Evolutionary conservation across 192 early-diverging fungal genomes (phyloP).

Genomic region (Coemansia sp.): DNA sequence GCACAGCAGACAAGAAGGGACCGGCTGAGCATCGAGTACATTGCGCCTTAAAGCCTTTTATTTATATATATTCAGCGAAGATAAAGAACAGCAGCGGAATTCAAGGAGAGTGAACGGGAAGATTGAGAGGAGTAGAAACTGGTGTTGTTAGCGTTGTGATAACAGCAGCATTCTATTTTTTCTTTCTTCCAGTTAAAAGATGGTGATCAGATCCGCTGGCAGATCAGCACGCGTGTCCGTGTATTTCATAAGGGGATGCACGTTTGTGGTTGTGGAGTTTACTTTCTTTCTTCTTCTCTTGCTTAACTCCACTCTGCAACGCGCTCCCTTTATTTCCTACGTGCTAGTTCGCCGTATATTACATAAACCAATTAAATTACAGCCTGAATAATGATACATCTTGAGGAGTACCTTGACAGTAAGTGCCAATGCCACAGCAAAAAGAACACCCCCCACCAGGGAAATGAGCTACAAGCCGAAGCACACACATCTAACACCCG

Average conservation of each 20-base stretch:
- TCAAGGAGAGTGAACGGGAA: no score
- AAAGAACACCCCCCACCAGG: neutral
- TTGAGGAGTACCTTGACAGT: conserved; percentile 93
- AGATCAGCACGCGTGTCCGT: no score
- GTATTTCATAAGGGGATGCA: neutral
- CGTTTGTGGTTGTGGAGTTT: neutral
- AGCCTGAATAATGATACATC: conserved; percentile 53
- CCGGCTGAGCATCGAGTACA: neutral
- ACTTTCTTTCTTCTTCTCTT: neutral
- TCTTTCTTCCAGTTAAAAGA: no score
- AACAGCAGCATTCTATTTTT: no score
- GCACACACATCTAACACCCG: neutral
- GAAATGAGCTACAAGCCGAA: neutral
- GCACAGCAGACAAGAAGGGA: neutral
- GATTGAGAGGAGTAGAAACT: no score
- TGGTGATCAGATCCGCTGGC: no score
- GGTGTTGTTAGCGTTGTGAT: no score
- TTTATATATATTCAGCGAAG: no score
- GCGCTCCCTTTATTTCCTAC: neutral
- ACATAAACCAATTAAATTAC: neutral
- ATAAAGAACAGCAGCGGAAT: no score
- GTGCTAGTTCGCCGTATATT: no score
- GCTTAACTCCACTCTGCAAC: neutral
- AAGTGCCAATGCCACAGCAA: conserved; percentile 27
- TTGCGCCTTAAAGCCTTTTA: neutral